These are phyloP conservation scores for Sclerotinia glacialis DNA, from an alignment of 2,329 filamentous ascomycete genomes.

Conservation along the genomic window DNA sequence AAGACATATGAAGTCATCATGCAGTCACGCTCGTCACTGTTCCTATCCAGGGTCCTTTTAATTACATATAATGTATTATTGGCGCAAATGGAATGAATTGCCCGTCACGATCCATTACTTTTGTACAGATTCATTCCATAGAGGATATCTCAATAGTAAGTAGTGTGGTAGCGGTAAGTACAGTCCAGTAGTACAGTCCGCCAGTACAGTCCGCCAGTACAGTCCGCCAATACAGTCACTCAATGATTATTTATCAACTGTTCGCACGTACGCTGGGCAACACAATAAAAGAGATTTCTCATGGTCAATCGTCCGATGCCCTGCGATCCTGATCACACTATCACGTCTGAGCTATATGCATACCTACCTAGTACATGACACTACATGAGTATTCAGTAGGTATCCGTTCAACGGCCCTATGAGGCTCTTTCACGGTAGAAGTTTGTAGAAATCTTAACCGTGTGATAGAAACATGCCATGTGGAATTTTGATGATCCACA, in stretches of 20 bases:
- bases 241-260: background rate
- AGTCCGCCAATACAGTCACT: too few relatives aligned
- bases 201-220: too few relatives aligned
- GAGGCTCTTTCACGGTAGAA: background rate
- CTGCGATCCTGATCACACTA: background rate
- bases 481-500: too few relatives aligned
- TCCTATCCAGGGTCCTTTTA: conserved; percentile 5
- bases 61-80: conserved; percentile 2
- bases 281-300: background rate
- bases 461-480: background rate
- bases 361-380: background rate
- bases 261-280: background rate
- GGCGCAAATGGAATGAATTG: background rate
- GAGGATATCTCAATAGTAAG: background rate
- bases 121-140: too few relatives aligned
- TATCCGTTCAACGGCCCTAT: background rate
- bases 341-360: background rate
- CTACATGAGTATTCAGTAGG: too few relatives aligned
- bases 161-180: too few relatives aligned
- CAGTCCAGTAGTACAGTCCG: too few relatives aligned
- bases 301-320: background rate
- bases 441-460: background rate
- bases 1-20: conserved; percentile 6
- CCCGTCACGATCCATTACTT: background rate
- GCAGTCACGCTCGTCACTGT: background rate